Evolutionary conservation across 371 early-diverging fungal species (phyloP).

Genomic region (Sporodiniella umbellata): DNA sequence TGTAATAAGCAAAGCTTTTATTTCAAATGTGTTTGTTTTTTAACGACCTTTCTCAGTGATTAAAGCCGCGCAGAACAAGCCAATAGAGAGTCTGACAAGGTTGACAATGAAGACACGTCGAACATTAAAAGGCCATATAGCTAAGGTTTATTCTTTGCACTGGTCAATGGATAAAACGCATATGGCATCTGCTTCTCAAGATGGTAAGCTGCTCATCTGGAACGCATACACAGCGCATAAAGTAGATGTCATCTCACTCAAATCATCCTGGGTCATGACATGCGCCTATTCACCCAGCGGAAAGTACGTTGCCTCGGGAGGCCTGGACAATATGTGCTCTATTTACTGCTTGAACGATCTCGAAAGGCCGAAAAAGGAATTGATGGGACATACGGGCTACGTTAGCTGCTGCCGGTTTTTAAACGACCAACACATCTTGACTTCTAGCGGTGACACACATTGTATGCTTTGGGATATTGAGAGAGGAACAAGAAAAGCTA

Average conservation of each 20-base stretch:
- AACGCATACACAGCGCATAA: constrained; percentile 97
- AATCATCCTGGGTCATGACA: constrained; percentile 99
- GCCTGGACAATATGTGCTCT: constrained; percentile 95
- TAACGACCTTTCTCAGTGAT: constrained; percentile 10
- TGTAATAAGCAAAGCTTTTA: constrained; percentile 47
- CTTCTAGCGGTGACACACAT: constrained; percentile 93
- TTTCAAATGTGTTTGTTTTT: background rate
- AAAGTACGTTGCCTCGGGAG: constrained; percentile 96
- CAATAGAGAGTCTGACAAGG: constrained; percentile 87
- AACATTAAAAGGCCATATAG: constrained; percentile 94
- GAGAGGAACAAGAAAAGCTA: constrained; percentile 86
- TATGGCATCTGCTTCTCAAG: constrained; percentile 95
- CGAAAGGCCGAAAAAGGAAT: constrained; percentile 89
- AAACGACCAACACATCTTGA: constrained; percentile 91
- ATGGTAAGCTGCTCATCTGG: constrained; percentile 98
- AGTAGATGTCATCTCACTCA: constrained; percentile 93
- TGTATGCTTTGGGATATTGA: constrained; percentile 99
- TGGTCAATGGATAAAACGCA: constrained; percentile 94
- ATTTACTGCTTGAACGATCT: constrained; percentile 90
- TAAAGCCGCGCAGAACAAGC: constrained; percentile 52
- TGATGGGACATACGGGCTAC: constrained; percentile 94
- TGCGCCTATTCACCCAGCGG: constrained; percentile 97
- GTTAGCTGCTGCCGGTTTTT: constrained; percentile 95
- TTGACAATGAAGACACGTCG: constrained; percentile 92
- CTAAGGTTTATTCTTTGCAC: constrained; percentile 99